Base-by-base conservation (phyloP, 768 basidiomycete genomes). In the Phallus indusiatus region DNA sequence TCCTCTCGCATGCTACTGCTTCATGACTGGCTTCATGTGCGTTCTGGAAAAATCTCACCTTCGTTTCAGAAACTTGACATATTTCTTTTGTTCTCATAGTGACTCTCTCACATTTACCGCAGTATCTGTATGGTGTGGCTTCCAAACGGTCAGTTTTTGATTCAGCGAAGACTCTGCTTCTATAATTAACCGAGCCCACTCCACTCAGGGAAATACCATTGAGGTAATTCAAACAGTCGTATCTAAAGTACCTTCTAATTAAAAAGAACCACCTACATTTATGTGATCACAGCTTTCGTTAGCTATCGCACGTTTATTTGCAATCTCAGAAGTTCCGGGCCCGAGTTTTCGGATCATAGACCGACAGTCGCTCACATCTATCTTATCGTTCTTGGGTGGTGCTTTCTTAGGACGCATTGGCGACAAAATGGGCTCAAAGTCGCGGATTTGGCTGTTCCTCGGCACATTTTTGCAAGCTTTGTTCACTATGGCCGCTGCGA, bases 51-150 rank as follows among this genome's bases (percentile, higher is more conserved):
- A 12, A 24, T 57, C 42, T 36, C 24, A 22, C 47, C 20, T 12
- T 18, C 34, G 17, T 5, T 47, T 28, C 7, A n/a, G 10, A 21
- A 18, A 33, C 56, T 57, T 46, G 49, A 14, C 21, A 24, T 21
- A 24, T 21, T 47, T 18, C 21, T 21, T 20, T 18, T n/a, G 17
- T 46, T 56, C 42, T 28, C 28, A 48, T 12, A 48, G 47, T 9
- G 84, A 87, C 65, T 79, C 81, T 1, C 75, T 90, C 28, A 83
- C 81, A 3, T 92, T 91, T 73, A 82, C 86, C 47, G 85, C 90
- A 1, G 74, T 89, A 52, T 91, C 83, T 69, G 81, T 91, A 12
- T 92, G 90, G 88, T 87, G 85, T 69, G 88, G 85, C 16, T 91
- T 90, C 70, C 89, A 91, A 70, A 90, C 88, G 0, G 88, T 85